Percentiles rank a stretch among this genome's conserved stretches.
phyloP scores from a whole-genome alignment of 2,329 filamentous ascomycete genomes.

The Chaetomium sp. region DNA sequence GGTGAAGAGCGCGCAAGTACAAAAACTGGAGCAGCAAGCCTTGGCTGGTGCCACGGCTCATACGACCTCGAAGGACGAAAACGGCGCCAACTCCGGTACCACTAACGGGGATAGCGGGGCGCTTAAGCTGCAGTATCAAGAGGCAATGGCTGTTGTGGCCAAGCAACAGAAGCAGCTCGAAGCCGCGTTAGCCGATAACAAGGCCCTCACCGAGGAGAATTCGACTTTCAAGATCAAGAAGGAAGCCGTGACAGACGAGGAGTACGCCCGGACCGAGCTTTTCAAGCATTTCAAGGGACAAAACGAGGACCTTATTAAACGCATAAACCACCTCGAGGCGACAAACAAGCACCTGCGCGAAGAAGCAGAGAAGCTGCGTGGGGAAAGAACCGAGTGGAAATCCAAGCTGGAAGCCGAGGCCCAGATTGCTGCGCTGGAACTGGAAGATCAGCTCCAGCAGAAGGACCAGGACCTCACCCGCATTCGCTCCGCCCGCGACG shows the following conservation, averaged over 20 bases:
- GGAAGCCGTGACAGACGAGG: conserved; percentile 81
- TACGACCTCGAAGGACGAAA: conserved; percentile 52
- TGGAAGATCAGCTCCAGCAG: conserved; percentile 78
- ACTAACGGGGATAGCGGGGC: conserved; percentile 59
- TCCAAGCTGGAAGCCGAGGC: conserved; percentile 80
- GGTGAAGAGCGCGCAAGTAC: conserved; percentile 82
- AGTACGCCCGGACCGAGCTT: conserved; percentile 87
- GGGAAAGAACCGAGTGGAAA: conserved; percentile 81
- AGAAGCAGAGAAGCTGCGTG: conserved; percentile 80
- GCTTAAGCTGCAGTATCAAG: conserved; percentile 74
- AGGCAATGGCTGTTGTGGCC: conserved; percentile 71
- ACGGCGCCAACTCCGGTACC: conserved; percentile 47
- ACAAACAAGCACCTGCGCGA: conserved; percentile 82
- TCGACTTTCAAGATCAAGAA: conserved; percentile 69
- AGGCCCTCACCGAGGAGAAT: conserved; percentile 73
- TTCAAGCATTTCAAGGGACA: conserved; percentile 91
- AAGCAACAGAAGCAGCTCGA: conserved; percentile 91
- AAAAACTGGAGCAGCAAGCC: conserved; percentile 89
- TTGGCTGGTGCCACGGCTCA: conserved; percentile 64
- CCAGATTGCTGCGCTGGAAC: conserved; percentile 70
- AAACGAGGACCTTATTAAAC: conserved; percentile 89
- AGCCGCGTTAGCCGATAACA: conserved; percentile 74
- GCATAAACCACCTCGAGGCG: conserved; percentile 88
- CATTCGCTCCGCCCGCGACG: conserved; percentile 81
- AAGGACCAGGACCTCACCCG: conserved; percentile 84